Conservation (phyloP, 345 rosid genomes). For the Bretschneidera sinensis region DNA sequence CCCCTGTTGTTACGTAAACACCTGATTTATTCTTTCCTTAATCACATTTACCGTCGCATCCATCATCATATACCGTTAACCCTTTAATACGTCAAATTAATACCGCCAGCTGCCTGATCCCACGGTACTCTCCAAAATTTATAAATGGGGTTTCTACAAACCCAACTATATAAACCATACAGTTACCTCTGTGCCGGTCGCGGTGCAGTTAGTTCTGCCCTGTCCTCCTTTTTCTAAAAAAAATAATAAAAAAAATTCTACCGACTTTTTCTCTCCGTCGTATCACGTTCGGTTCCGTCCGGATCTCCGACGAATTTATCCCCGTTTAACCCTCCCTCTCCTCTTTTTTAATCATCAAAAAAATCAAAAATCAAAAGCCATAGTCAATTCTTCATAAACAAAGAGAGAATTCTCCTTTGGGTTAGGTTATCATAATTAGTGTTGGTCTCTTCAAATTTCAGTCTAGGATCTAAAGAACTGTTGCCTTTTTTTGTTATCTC, state of each 20-base stretch:
- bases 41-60: too few species aligned
- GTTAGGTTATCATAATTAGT: not conserved
- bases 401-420: too few species aligned
- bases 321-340: conserved; percentile 19
- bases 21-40: not conserved
- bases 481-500: conserved; percentile 3
- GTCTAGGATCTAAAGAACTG: not conserved
- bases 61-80: not conserved
- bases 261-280: conserved; percentile 5
- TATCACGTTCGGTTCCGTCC: conserved; percentile 12
- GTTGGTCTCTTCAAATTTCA: not conserved
- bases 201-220: conserved; percentile 61
- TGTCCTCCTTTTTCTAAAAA: conserved; percentile 25
- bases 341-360: conserved; percentile 12
- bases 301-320: conserved; percentile 32
- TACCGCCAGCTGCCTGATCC: conserved; percentile 13
- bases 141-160: conserved; percentile 32
- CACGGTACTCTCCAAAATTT: conserved; percentile 17
- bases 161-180: conserved; percentile 25
- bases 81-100: not conserved
- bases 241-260: conserved; percentile 17
- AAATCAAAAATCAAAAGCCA: not conserved
- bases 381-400: too few species aligned
- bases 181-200: conserved; percentile 18
- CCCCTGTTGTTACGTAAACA: not conserved